A percentile compares a stretch with the other conserved stretches of the same genome.
Conservation (phyloP, 805 yeast species). For the Kodamaea fukazawae region DNA sequence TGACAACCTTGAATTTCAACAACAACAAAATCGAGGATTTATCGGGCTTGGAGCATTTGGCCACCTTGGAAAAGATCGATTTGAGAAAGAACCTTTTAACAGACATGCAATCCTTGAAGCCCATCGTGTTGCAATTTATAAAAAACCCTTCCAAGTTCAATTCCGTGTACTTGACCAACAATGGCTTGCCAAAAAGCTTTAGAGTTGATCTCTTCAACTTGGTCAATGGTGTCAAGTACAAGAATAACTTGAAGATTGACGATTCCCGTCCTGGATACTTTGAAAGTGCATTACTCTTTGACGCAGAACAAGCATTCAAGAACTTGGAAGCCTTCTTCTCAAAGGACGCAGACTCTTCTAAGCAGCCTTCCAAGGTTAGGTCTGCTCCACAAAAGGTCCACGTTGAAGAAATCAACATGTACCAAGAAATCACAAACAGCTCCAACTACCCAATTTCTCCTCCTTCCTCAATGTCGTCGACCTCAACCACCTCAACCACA, state of each 20-base stretch:
- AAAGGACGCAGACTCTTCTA: neutral
- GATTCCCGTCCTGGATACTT: conserved; percentile 62
- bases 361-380: neutral
- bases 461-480: conserved; percentile 3
- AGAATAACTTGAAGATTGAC: conserved; percentile 50
- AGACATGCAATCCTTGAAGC: conserved; percentile 32
- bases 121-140: conserved; percentile 34
- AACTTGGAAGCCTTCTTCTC: conserved; percentile 39
- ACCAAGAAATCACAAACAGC: conserved; percentile 9
- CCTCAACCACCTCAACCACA: neutral
- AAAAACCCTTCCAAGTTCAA: conserved; percentile 30
- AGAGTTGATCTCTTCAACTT: conserved; percentile 55
- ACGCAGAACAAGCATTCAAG: conserved; percentile 45
- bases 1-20: conserved; percentile 49
- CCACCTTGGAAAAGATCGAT: conserved; percentile 49
- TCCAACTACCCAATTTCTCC: conserved; percentile 7
- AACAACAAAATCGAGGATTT: conserved; percentile 45
- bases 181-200: conserved; percentile 44
- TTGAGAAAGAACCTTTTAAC: conserved; percentile 46
- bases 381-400: conserved; percentile 3
- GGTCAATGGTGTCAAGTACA: conserved; percentile 50
- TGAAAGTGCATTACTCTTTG: conserved; percentile 54
- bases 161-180: conserved; percentile 42
- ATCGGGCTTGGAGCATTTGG: conserved; percentile 44
- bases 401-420: conserved; percentile 10